Evolutionary conservation across 768 basidiomycete species (phyloP), one percentile per base, ranked within the genome.

Genomic region (Asterophora lycoperdoides): DNA sequence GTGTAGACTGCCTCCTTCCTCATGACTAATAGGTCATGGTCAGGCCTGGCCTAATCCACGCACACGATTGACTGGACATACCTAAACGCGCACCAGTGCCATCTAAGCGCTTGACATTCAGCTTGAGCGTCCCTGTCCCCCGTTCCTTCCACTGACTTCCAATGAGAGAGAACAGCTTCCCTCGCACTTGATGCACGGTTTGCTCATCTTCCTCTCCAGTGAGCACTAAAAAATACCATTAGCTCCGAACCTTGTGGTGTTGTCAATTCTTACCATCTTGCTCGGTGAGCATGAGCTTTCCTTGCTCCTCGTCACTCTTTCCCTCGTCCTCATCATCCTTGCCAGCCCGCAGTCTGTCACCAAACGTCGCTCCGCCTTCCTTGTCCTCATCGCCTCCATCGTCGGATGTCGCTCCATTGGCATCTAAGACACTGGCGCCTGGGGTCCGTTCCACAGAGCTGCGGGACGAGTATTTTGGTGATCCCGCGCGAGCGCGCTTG

Each of bases 151-250:
- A 91, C 49, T 77, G 74, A n/a, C 62, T 80, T 64, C 69, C 80
- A 56, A 76, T 72, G 38, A 90, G 71, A 19, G 75, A 62, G 61
- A 79, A 90, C 17, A 91, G 66, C 67, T 91, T 91, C 41, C 85
- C 87, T 48, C 89, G 79, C 14, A 84, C 83, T 67, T 86, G 84
- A 64, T 81, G 79, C 41, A 89, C 65, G 5, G 84, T 88, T 47
- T 84, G 78, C 58, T 91, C 89, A 17, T 88, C 86, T 62, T 91
- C 89, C 65, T 91, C 89, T 8, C 89, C 89, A 2, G 89, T 91
- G 38, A 75, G 64, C 32, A 86, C 86, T 88, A 46, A 48, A 46
- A 43, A 13, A 41, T 14, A n/a, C n/a, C 3, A 14, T 46, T 19
- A 49, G 47, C 10, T 1, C 45, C 8, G 43, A 36, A 19, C 15